These are phyloP conservation scores for Malus hybrid DNA, from an alignment of 331 rosid genomes.

Conservation along the genomic window DNA sequence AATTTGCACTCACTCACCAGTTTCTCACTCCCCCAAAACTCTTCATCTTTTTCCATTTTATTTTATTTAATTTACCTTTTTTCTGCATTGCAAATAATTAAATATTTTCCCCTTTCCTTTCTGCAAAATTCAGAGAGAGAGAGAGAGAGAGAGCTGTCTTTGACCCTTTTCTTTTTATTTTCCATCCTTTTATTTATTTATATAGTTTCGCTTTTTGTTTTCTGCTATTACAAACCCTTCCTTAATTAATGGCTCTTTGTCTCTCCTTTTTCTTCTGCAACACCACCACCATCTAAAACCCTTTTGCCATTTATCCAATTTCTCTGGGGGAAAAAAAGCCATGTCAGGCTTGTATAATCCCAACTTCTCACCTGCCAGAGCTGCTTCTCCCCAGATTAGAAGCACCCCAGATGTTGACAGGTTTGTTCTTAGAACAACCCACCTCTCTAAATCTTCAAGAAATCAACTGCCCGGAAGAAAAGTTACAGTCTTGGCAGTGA, in stretches of 20 bases:
- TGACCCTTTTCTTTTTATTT: constrained; percentile 3
- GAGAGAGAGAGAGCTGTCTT: constrained; percentile 17
- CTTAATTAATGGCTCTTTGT: constrained; percentile 53
- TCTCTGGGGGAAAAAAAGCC: constrained; percentile 29
- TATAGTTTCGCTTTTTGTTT: background rate
- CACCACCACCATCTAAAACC: constrained; percentile 38
- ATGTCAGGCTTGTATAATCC: constrained; percentile 95
- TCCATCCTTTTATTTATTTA: background rate
- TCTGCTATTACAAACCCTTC: constrained; percentile 32
- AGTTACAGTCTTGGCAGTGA: constrained; percentile 7
- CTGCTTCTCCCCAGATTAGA: constrained; percentile 96
- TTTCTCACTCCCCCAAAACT: constrained; percentile 7
- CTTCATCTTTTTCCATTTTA: background rate
- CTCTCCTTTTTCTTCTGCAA: constrained; percentile 52
- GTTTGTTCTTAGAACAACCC: constrained; percentile 19
- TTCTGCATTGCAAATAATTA: constrained; percentile 13
- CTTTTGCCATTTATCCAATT: constrained; percentile 32
- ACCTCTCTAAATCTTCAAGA: background rate
- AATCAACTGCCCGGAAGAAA: constrained; percentile 1
- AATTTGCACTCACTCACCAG: background rate
- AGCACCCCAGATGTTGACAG: constrained; percentile 77
- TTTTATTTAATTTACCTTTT: background rate
- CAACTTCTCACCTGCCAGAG: constrained; percentile 94
- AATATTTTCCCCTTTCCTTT: constrained; percentile 15
- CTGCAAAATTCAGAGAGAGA: constrained; percentile 25